These are phyloP conservation scores for Fusarium sp. DNA, from an alignment of 2,329 filamentous ascomycete genomes.

Conservation along the genomic window DNA sequence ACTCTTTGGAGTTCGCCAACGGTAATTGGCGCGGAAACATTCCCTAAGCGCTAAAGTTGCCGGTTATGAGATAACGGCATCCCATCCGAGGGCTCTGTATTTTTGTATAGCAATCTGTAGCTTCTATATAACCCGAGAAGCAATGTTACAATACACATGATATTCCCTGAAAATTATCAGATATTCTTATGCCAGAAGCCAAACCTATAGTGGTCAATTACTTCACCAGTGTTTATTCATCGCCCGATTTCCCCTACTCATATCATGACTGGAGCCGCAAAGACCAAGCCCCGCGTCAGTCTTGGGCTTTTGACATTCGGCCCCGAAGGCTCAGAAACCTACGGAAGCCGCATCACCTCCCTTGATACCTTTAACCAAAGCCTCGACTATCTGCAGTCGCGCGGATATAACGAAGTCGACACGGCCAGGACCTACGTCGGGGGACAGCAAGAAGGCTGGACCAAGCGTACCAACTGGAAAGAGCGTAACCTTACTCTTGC, in stretches of 20 bases:
- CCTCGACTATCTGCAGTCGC: background rate
- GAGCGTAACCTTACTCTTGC: constrained; percentile 74
- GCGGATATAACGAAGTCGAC: constrained; percentile 71
- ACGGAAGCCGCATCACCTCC: background rate
- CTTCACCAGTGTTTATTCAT: no score
- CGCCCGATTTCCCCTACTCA: no score
- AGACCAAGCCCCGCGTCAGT: background rate
- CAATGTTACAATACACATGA: background rate
- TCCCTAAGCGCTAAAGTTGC: background rate
- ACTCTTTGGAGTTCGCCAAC: background rate
- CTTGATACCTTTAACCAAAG: background rate
- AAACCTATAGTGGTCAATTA: no score
- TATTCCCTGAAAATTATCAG: accelerated
- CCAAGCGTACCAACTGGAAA: constrained; percentile 71
- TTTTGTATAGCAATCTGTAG: background rate
- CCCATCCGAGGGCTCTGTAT: no score
- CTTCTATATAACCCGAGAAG: background rate
- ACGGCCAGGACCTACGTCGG: constrained; percentile 74
- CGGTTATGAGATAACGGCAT: background rate
- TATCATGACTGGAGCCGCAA: background rate
- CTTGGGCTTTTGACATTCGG: constrained; percentile 18
- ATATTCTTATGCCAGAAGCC: background rate
- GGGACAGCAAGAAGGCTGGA: constrained; percentile 72
- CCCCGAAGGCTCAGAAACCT: background rate
- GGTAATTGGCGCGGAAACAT: background rate